Base-by-base conservation (phyloP, 2,329 filamentous ascomycete species). In the Diaporthe eres region DNA sequence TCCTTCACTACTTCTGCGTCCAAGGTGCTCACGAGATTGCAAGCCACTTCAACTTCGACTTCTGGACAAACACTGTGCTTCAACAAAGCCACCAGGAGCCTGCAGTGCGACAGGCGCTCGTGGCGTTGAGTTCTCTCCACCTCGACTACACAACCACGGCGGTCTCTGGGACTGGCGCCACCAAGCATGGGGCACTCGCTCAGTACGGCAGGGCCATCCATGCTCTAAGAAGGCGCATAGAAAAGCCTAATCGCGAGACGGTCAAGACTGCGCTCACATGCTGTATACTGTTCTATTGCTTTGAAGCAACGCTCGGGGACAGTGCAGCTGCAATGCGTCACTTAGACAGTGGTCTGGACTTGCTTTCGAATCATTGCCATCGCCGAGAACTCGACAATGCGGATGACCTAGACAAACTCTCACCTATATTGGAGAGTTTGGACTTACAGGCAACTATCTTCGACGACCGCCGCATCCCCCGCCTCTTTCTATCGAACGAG, bases 31-130 rank as follows among this genome's bases (percentile, higher is more conserved):
- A 31, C 13, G 60, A 65, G 60, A 65, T 65, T 4, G 60, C 60
- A 12, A 65, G 39, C 60, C 39, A 47, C 25, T 65, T 65, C 60
- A 65, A 65, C 15, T 25, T 65, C 39, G 60, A 65, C 15, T 65
- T 65, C 17, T 65, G 60, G 60, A 65, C 60, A 47, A 65, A 28
- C 0, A 47, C 42, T 12, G 39, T 65, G 25, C 60, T 65, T 22
- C 39, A 65, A 39, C 60, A 47, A 44, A 65, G 60, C n/a, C 60
- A 65, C 42, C 15, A 28, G n/a, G n/a, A 65, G 28, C 22, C 25
- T 22, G 60, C 47, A 0, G 39, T 65, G 3, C 60, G 60, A 17
- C 60, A 31, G 25, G 60, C 60, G 4, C 60, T 65, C 12, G 60
- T 65, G 9, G 31, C 60, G 2, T 37, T 65, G 37, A 22, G 60